phyloP scores from a whole-genome alignment of 345 rosid species.

The Brassica cretica region DNA sequence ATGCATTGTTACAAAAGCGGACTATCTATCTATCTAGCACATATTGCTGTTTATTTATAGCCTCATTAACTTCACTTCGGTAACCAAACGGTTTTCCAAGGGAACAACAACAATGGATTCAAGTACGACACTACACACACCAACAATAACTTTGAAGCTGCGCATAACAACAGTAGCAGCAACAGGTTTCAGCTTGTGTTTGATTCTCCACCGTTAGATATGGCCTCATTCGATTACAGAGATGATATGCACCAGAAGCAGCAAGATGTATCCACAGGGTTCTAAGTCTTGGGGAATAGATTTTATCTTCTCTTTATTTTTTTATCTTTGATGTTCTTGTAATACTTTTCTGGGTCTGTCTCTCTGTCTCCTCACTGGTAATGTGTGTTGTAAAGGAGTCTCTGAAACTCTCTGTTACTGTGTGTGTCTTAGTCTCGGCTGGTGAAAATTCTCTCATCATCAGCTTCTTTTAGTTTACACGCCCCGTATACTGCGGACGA shows the following conservation, averaged over 20 bases:
- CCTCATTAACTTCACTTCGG: constrained; percentile 8
- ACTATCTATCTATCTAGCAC: background rate
- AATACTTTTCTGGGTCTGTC: constrained; percentile 32
- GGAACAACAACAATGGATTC: constrained; percentile 24
- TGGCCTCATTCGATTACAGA: constrained; percentile 64
- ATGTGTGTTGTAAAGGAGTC: constrained; percentile 24
- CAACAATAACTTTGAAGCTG: constrained; percentile 44
- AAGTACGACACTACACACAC: constrained; percentile 17
- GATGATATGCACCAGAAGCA: constrained; percentile 75
- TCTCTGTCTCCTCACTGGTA: constrained; percentile 2
- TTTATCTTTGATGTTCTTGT: constrained; percentile 1
- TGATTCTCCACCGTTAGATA: constrained; percentile 60
- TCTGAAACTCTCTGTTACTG: constrained; percentile 20
- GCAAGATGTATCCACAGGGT: constrained; percentile 77
- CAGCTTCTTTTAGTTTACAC: constrained; percentile 24
- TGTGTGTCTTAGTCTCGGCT: constrained; percentile 21
- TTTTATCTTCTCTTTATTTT: constrained; percentile 21
- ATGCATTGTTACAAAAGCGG: background rate
- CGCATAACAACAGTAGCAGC: constrained; percentile 36
- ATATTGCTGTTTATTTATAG: background rate
- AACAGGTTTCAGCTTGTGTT: constrained; percentile 56
- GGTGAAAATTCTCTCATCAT: constrained; percentile 7
- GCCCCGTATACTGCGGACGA: constrained; percentile 22
- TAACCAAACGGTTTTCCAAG: background rate
- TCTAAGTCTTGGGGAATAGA: constrained; percentile 42